These are phyloP conservation scores for Triangularia setosa DNA, from an alignment of 2,329 filamentous ascomycete species.

Conservation along the genomic window DNA sequence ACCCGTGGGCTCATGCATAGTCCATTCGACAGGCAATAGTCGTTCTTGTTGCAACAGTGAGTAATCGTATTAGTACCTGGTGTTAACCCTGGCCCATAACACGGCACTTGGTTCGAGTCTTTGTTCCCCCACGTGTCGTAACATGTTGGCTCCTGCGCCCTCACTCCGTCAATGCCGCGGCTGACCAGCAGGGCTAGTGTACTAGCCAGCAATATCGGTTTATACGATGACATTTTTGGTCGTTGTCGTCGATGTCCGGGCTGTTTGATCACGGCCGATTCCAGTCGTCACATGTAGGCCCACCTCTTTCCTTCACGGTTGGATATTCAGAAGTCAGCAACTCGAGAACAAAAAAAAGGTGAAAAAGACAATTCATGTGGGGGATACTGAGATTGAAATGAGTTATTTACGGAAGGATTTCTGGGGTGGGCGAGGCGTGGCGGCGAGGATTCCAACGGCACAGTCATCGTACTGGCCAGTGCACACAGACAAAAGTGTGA, in stretches of 20 bases:
- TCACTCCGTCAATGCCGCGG: background rate
- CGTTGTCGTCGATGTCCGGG: background rate
- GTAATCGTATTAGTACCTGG: constrained; percentile 14
- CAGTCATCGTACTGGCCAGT: background rate
- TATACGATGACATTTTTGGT: background rate
- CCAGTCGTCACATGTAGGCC: background rate
- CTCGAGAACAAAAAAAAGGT: background rate
- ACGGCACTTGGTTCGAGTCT: constrained; percentile 21
- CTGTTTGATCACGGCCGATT: background rate
- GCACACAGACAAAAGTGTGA: background rate
- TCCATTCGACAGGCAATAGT: constrained; percentile 30
- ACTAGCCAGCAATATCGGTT: constrained; percentile 3
- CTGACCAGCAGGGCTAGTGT: constrained; percentile 1
- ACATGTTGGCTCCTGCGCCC: constrained; percentile 9
- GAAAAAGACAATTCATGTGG: background rate
- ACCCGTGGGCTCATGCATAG: constrained; percentile 28
- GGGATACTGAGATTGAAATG: background rate
- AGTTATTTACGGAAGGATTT: background rate
- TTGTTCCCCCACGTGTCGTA: constrained; percentile 21
- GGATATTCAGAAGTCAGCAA: background rate
- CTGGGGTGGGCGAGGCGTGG: background rate
- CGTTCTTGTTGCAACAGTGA: constrained; percentile 26
- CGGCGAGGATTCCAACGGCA: background rate
- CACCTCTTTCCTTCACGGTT: background rate
- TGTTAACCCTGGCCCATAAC: constrained; percentile 15